Evolutionary conservation across 2,329 filamentous ascomycete genomes (phyloP), one percentile per base, ranked within the genome.

Genomic region (Furcasterigmium furcatum): DNA sequence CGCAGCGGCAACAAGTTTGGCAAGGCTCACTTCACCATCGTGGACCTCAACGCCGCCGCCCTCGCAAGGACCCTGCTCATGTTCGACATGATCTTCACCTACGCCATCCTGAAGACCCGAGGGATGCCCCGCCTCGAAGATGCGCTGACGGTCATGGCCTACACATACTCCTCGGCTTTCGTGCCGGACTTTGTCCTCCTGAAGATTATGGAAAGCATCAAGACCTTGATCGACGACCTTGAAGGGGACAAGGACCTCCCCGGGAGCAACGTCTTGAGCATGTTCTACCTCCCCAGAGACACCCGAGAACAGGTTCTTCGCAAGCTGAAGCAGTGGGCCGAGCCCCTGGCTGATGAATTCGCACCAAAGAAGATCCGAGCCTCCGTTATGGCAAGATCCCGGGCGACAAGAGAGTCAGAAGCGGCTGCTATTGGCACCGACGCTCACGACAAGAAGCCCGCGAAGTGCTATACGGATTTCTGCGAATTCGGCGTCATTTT

Each of bases 51-150:
- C 9, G 32, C 52, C 2, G 51, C 57, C 1, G 50, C 52, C 4
- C 34, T 60, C 12, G 55, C 56, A 3, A 57, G 50, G n/a, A 45
- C 48, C 6, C 45, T 59, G 10, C 43, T 56, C 27, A 43, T 60
- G 12, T 50, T 57, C 19, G 43, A 52, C 13, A 47, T 55, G 47
- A 30, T 50, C 16, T 13, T 38, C 1, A 19, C 18, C 3, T 49
- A 47, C 18, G 21, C 32, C 16, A 21, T 38, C 4, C 38, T 43
- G 16, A 45, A 29, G 20, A 6, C 14, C 16, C 30, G 38, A n/a
- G 46, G 46, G 6, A 22, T 25, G 12, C 35, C 34, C 10, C 25
- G 21, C 19, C n/a, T 29, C 27, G 46, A 48, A 29, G 43, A 58
- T 20, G 24, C 38, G 8, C 46, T 51, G 2, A 42, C 44, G 2